Percentiles rank a stretch among this genome's conserved stretches.
These are phyloP conservation scores for Sisymbrium irio DNA, from an alignment of 345 rosid genomes.

Conservation along the genomic window DNA sequence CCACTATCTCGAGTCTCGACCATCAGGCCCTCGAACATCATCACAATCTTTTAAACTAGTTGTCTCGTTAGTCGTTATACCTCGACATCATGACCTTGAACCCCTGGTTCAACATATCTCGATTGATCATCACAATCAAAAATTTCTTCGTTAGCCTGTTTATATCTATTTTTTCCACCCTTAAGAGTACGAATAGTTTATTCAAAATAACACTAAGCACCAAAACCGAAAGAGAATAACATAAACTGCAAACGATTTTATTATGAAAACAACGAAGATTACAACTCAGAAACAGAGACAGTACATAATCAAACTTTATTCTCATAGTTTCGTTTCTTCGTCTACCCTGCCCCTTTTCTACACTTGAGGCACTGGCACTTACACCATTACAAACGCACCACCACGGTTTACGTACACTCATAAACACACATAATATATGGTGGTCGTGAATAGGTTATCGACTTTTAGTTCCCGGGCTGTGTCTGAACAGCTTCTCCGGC, in stretches of 20 bases:
- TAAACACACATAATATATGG: not conserved
- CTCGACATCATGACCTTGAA: too few relatives aligned
- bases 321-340: not conserved
- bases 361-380: not conserved
- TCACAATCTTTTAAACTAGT: too few relatives aligned
- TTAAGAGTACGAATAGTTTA: not conserved
- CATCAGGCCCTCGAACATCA: too few relatives aligned
- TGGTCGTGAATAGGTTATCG: not conserved
- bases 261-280: not conserved
- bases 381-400: not conserved
- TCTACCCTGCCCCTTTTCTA: not conserved
- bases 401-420: not conserved
- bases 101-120: too few relatives aligned
- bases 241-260: not conserved
- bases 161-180: not conserved
- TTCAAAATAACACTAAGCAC: not conserved
- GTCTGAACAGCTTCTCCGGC: constrained; percentile 18
- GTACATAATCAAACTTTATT: constrained; percentile 13
- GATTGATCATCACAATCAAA: too few relatives aligned
- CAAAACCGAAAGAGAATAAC: not conserved
- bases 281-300: not conserved
- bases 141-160: too few relatives aligned
- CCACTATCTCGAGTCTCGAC: too few relatives aligned
- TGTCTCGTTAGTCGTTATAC: too few relatives aligned
- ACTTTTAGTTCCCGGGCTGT: constrained; percentile 7